A percentile compares a stretch with the other conserved stretches of the same genome.
Evolutionary conservation across 1,139 yeast species (phyloP).

Genomic region (Hyphopichia wangnamkhiaoensis): DNA sequence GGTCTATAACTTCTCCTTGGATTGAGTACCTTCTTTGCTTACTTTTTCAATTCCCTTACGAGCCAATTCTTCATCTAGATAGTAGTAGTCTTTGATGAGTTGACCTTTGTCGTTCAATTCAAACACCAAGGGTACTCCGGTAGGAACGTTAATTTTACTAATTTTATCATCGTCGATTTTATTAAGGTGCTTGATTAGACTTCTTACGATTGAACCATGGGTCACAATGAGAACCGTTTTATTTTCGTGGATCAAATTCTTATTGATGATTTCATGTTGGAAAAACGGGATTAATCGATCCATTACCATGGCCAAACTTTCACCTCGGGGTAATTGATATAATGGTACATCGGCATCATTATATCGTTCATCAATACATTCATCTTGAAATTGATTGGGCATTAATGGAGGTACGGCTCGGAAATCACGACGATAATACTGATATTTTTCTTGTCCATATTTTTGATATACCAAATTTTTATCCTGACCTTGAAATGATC

Average conservation of each 20-base stretch:
- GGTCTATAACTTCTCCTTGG: not conserved
- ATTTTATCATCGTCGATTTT: conserved; percentile 63
- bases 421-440: conserved; percentile 66
- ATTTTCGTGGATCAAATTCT: conserved; percentile 33
- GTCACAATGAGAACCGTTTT: conserved; percentile 63
- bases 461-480: conserved; percentile 57
- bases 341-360: conserved; percentile 18
- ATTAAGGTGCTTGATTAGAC: conserved; percentile 60
- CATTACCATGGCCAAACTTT: conserved; percentile 68
- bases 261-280: conserved; percentile 37
- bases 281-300: conserved; percentile 61
- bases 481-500: conserved; percentile 69
- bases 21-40: conserved; percentile 52
- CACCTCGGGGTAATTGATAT: conserved; percentile 58
- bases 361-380: conserved; percentile 52
- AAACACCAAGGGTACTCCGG: conserved; percentile 70
- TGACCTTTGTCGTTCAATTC: conserved; percentile 49
- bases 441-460: conserved; percentile 62
- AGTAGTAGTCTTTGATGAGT: conserved; percentile 49
- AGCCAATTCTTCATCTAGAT: conserved; percentile 73
- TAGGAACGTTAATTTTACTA: conserved; percentile 69
- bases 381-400: conserved; percentile 19
- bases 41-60: conserved; percentile 64
- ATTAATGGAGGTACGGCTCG: conserved; percentile 67
- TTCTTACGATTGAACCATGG: conserved; percentile 76